These are phyloP conservation scores for Stereum hirsutum DNA, from an alignment of 1,284 basidiomycete species.

Conservation along the genomic window DNA sequence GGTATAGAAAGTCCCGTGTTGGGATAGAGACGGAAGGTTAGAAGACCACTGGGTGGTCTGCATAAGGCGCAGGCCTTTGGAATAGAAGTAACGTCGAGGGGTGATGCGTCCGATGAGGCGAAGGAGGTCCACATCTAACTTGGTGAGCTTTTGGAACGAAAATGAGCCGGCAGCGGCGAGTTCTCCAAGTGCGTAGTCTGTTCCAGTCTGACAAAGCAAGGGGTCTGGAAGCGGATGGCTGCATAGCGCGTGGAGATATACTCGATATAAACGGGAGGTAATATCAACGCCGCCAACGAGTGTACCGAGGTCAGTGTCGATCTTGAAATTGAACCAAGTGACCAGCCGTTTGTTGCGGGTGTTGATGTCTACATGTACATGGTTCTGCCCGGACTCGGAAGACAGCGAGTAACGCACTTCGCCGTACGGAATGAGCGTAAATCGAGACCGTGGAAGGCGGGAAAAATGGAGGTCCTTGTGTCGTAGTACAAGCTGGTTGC, in stretches of 20 bases:
- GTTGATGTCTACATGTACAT: conserved; percentile 10
- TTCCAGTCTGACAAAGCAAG: conserved; percentile 33
- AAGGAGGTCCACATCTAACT: conserved; percentile 22
- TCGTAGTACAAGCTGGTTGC: conserved; percentile 29
- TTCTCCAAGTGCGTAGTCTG: conserved; percentile 32
- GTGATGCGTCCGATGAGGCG: conserved; percentile 23
- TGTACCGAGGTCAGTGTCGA: conserved; percentile 29
- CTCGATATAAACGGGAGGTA: conserved; percentile 26
- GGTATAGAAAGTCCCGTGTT: conserved; percentile 23
- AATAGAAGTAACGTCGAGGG: conserved; percentile 28
- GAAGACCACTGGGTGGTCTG: conserved; percentile 29
- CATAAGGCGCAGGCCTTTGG: conserved; percentile 27
- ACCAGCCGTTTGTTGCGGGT: conserved; percentile 1
- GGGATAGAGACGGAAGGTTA: conserved; percentile 17
- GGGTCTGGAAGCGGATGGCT: conserved; percentile 33
- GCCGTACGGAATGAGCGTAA: conserved; percentile 28
- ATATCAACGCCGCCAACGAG: conserved; percentile 24
- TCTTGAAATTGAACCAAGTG: conserved; percentile 21
- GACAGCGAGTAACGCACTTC: conserved; percentile 7
- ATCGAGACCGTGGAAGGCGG: conserved; percentile 13
- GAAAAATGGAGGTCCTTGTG: conserved; percentile 6
- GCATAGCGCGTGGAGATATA: conserved; percentile 37
- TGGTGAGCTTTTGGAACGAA: conserved; percentile 27
- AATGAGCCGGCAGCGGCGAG: conserved; percentile 26
- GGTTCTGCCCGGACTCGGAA: conserved; percentile 3